Conservation (phyloP, 2,329 filamentous ascomycete genomes). For the Endoconidiophora laricicola region DNA sequence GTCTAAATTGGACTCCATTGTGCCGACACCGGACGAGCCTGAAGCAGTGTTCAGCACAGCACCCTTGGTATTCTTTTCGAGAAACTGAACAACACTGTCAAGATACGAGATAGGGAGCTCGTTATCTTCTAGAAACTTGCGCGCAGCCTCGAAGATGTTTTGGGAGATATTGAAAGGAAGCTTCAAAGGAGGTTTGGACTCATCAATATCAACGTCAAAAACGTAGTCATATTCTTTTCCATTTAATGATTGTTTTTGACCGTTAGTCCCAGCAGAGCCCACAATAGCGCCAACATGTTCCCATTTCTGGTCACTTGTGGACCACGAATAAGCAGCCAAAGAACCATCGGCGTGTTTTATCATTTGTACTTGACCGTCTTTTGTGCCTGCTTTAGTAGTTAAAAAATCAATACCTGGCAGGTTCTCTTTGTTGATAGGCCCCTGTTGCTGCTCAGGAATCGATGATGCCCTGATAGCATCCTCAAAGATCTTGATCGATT, state of each 20-base stretch:
- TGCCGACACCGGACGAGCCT: slow-evolving; percentile 37
- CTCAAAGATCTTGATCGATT: slow-evolving; percentile 58
- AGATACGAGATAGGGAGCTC: slow-evolving; percentile 76
- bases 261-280: slow-evolving; percentile 68
- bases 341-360: slow-evolving; percentile 68
- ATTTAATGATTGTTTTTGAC: slow-evolving; percentile 57
- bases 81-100: slow-evolving; percentile 86
- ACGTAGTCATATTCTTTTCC: slow-evolving; percentile 92
- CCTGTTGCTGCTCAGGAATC: slow-evolving; percentile 74
- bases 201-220: slow-evolving; percentile 91
- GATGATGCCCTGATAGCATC: slow-evolving; percentile 67
- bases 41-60: slow-evolving; percentile 52
- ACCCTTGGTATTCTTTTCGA: slow-evolving; percentile 75
- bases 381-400: slow-evolving; percentile 66
- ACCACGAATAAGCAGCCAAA: slow-evolving; percentile 82
- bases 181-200: slow-evolving; percentile 81
- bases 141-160: slow-evolving; percentile 82
- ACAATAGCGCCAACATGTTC: slow-evolving; percentile 87
- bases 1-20: slow-evolving; percentile 52
- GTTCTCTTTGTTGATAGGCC: slow-evolving; percentile 78
- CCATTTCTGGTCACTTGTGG: slow-evolving; percentile 54
- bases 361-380: slow-evolving; percentile 91
- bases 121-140: slow-evolving; percentile 79
- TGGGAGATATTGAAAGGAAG: slow-evolving; percentile 86
- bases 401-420: slow-evolving; percentile 80